Evolutionary conservation across 1,284 basidiomycete genomes (phyloP).

Genomic region (Chiua sp.): DNA sequence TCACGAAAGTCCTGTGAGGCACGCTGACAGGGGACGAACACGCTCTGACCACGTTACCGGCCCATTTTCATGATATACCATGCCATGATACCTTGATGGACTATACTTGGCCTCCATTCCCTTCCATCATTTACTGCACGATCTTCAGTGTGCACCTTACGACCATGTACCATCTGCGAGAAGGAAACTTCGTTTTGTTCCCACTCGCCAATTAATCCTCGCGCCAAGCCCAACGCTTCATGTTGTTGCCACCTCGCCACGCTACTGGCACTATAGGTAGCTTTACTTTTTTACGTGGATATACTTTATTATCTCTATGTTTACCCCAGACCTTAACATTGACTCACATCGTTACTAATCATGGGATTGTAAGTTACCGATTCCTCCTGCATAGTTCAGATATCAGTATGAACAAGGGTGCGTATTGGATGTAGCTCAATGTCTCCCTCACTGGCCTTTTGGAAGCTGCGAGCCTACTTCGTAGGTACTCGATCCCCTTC

Average conservation of each 20-base stretch:
- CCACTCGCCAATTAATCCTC: slow-evolving; percentile 10
- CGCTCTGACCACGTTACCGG: slow-evolving; percentile 23
- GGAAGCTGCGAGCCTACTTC: background rate
- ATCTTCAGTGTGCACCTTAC: slow-evolving; percentile 3
- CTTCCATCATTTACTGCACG: background rate
- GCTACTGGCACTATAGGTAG: slow-evolving; percentile 24
- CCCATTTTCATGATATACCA: slow-evolving; percentile 12
- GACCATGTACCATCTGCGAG: slow-evolving; percentile 8
- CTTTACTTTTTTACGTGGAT: slow-evolving; percentile 24
- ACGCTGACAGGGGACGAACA: slow-evolving; percentile 29
- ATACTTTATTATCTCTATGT: slow-evolving; percentile 35
- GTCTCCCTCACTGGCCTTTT: background rate
- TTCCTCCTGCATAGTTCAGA: slow-evolving; percentile 13
- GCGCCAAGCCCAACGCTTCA: slow-evolving; percentile 6
- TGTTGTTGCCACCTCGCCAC: slow-evolving; percentile 9
- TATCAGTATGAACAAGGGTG: slow-evolving; percentile 8
- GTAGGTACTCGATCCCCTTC: background rate
- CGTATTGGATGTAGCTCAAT: background rate
- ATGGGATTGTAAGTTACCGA: slow-evolving; percentile 23
- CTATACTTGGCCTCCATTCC: background rate
- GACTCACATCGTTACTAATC: slow-evolving; percentile 20
- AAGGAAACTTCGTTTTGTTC: slow-evolving; percentile 10
- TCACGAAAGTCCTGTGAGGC: slow-evolving; percentile 23
- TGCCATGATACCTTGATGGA: slow-evolving; percentile 2
- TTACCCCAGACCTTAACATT: slow-evolving; percentile 22